These are phyloP conservation scores for Allium sativum DNA, from an alignment of 106 monocot genomes.

Conservation along the genomic window DNA sequence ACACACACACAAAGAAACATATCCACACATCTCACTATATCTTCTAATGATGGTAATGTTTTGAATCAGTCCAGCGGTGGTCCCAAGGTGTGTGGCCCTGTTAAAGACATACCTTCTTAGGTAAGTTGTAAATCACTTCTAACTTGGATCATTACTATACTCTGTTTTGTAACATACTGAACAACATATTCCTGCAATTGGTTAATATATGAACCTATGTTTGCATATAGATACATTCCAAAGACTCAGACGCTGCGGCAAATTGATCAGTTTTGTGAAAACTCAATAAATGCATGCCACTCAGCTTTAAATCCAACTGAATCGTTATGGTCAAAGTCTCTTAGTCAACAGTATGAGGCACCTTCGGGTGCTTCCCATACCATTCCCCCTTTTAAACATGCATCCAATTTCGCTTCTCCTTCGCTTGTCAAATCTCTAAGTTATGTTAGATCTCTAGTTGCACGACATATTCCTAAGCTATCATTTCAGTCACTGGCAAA, in stretches of 20 bases:
- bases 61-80: slow-evolving; percentile 80
- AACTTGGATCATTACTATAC: no score
- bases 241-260: slow-evolving; percentile 67
- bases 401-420: slow-evolving; percentile 56
- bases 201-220: slow-evolving; percentile 5
- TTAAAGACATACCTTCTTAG: slow-evolving; percentile 85
- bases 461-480: slow-evolving; percentile 72
- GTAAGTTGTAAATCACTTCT: slow-evolving; percentile 27
- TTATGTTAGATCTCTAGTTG: slow-evolving; percentile 86
- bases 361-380: slow-evolving; percentile 22
- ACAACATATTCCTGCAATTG: not conserved
- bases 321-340: slow-evolving; percentile 28
- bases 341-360: slow-evolving; percentile 22
- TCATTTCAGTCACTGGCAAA: slow-evolving; percentile 59
- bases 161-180: no score
- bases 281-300: slow-evolving; percentile 60
- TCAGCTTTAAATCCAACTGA: slow-evolving; percentile 27
- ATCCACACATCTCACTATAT: slow-evolving; percentile 3
- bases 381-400: slow-evolving; percentile 11
- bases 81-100: slow-evolving; percentile 70
- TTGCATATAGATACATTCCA: slow-evolving; percentile 67
- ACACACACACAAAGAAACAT: no score
- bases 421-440: slow-evolving; percentile 83
- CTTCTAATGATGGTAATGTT: slow-evolving; percentile 18
- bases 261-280: slow-evolving; percentile 79